A percentile compares a stretch with the other conserved stretches of the same genome.
Evolutionary conservation across 768 basidiomycete species (phyloP).

Genomic region (Gloeopeniophorella convolvens): DNA sequence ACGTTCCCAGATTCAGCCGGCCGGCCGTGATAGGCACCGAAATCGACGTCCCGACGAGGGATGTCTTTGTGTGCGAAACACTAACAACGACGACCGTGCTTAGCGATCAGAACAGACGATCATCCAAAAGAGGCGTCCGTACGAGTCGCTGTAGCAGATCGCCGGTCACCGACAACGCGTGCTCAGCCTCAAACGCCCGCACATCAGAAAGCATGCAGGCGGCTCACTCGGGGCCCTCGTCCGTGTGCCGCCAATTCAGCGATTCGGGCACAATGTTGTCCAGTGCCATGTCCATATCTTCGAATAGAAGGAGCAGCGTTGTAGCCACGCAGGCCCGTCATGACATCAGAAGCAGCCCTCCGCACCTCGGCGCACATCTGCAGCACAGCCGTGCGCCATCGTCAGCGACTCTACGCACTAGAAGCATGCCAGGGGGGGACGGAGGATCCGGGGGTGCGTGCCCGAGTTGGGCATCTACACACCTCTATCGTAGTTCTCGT

Average conservation of each 20-base stretch:
- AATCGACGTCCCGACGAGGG: conserved; percentile 76
- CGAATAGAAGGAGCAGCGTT: not conserved
- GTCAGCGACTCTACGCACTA: too few relatives aligned
- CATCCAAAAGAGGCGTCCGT: not conserved
- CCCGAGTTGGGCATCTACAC: too few relatives aligned
- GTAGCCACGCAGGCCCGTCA: conserved; percentile 25
- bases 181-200: too few relatives aligned
- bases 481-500: conserved; percentile 88
- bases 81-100: conserved; percentile 31
- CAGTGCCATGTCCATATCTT: conserved; percentile 94
- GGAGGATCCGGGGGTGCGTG: too few relatives aligned
- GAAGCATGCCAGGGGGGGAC: too few relatives aligned
- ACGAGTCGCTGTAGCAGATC: conserved; percentile 15
- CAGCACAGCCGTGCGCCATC: not conserved
- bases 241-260: conserved; percentile 77
- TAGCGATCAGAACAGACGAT: too few relatives aligned
- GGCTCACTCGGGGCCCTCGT: conserved; percentile 86
- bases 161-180: too few relatives aligned
- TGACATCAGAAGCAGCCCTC: conserved; percentile 1
- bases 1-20: conserved; percentile 76
- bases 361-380: conserved; percentile 41
- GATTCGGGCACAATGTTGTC: conserved; percentile 84
- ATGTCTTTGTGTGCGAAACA: conserved; percentile 87
- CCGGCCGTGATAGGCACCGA: conserved; percentile 81
- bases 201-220: not conserved